These are phyloP conservation scores for Rosa chinensis DNA, from an alignment of 306 rosid genomes.

Conservation along the genomic window DNA sequence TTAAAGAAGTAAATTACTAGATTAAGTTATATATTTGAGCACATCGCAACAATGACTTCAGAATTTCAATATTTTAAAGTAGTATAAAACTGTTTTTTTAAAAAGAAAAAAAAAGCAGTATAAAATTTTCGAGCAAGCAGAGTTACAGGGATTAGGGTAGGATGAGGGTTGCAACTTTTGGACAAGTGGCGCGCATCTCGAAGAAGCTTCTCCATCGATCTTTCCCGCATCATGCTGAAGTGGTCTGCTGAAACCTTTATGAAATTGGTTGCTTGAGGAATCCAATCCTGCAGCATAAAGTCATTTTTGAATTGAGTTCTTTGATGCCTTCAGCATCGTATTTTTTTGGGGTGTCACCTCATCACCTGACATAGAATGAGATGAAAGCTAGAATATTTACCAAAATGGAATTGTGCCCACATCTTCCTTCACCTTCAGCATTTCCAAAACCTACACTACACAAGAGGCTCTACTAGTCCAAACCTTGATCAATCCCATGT, in stretches of 20 bases:
- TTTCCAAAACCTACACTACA: neutral
- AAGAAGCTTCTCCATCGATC: constrained; percentile 54
- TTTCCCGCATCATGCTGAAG: constrained; percentile 36
- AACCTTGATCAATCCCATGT: neutral
- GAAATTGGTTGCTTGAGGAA: constrained; percentile 40
- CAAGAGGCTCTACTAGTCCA: neutral
- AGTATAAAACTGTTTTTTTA: too few species aligned
- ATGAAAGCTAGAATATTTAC: constrained; percentile 12
- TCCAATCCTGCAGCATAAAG: constrained; percentile 70
- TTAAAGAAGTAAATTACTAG: too few species aligned
- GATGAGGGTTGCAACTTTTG: constrained; percentile 26
- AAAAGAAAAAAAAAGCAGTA: neutral
- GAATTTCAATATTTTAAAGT: too few species aligned
- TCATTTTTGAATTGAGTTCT: constrained; percentile 35
- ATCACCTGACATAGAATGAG: constrained; percentile 16
- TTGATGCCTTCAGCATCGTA: constrained; percentile 36
- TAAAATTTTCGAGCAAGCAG: too few species aligned
- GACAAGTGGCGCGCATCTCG: constrained; percentile 39
- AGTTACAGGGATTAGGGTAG: neutral
- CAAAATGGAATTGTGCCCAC: neutral
- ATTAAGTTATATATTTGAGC: too few species aligned
- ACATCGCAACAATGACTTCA: too few species aligned
- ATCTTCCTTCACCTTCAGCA: neutral
- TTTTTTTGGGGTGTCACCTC: constrained; percentile 23
- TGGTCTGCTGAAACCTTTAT: constrained; percentile 23